Evolutionary conservation across 2,329 filamentous ascomycete genomes (phyloP).

Genomic region (Eutypella sp.): DNA sequence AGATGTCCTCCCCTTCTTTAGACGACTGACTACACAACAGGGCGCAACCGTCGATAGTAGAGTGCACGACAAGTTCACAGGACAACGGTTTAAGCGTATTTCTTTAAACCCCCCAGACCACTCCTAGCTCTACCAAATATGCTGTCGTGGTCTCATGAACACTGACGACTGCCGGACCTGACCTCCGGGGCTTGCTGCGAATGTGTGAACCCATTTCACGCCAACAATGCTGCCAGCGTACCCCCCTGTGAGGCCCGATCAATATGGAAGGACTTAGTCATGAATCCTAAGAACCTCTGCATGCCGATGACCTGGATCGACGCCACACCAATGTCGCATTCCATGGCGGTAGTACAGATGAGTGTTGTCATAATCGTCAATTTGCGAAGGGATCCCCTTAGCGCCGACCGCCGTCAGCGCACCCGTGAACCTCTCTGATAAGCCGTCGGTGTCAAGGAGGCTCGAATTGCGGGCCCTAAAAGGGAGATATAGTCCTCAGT

Average conservation of each 20-base stretch:
- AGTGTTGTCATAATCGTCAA: constrained; percentile 54
- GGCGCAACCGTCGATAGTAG: constrained; percentile 47
- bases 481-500: constrained; percentile 19
- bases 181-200: constrained; percentile 41
- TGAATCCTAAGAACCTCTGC: constrained; percentile 46
- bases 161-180: constrained; percentile 45
- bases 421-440: constrained; percentile 27
- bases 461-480: constrained; percentile 27
- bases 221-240: constrained; percentile 29
- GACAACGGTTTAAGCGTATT: constrained; percentile 51
- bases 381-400: constrained; percentile 51
- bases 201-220: constrained; percentile 43
- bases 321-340: constrained; percentile 48
- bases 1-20: constrained; percentile 20
- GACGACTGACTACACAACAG: constrained; percentile 37
- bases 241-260: constrained; percentile 46
- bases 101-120: constrained; percentile 41
- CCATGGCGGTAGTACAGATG: constrained; percentile 39
- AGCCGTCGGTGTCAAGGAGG: constrained; percentile 27
- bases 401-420: constrained; percentile 46
- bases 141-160: constrained; percentile 28
- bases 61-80: constrained; percentile 53
- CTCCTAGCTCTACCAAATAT: constrained; percentile 26
- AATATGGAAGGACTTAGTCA: constrained; percentile 48
- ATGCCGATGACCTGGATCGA: constrained; percentile 45